Conservation (phyloP, 768 basidiomycete genomes). For the Omphalotus guepiniiformis region DNA sequence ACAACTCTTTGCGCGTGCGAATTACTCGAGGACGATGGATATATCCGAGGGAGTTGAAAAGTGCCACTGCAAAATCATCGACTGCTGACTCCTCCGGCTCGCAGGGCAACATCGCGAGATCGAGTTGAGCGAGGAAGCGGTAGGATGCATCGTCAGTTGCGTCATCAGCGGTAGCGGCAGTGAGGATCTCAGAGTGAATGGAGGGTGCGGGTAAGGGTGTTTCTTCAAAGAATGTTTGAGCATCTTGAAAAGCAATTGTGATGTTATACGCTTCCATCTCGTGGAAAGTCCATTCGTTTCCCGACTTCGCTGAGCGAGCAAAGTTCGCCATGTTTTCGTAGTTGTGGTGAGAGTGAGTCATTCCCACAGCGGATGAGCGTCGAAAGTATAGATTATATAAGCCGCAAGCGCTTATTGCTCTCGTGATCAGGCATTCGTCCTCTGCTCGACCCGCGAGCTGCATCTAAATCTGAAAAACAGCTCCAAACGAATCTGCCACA, state of each 20-base stretch:
- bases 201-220: constrained; percentile 6
- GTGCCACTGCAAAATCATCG: constrained; percentile 24
- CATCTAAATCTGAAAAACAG: too few relatives aligned
- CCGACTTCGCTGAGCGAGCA: constrained; percentile 19
- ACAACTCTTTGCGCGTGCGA: constrained; percentile 20
- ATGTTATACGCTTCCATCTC: constrained; percentile 14
- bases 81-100: constrained; percentile 21
- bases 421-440: too few relatives aligned
- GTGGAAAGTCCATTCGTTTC: constrained; percentile 19
- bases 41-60: constrained; percentile 20
- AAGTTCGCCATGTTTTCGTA: background rate
- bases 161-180: background rate
- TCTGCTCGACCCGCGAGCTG: too few relatives aligned
- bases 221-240: constrained; percentile 9
- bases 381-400: too few relatives aligned
- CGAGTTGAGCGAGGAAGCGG: constrained; percentile 18
- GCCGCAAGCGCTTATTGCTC: too few relatives aligned
- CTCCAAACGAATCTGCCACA: too few relatives aligned
- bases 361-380: too few relatives aligned
- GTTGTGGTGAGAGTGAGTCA: too few relatives aligned
- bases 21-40: constrained; percentile 5
- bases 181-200: constrained; percentile 9
- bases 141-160: constrained; percentile 4
- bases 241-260: constrained; percentile 8
- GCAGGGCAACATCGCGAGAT: constrained; percentile 19